phyloP scores from a whole-genome alignment of 1,139 yeast genomes.

The Hyphopichia khmerensis region DNA sequence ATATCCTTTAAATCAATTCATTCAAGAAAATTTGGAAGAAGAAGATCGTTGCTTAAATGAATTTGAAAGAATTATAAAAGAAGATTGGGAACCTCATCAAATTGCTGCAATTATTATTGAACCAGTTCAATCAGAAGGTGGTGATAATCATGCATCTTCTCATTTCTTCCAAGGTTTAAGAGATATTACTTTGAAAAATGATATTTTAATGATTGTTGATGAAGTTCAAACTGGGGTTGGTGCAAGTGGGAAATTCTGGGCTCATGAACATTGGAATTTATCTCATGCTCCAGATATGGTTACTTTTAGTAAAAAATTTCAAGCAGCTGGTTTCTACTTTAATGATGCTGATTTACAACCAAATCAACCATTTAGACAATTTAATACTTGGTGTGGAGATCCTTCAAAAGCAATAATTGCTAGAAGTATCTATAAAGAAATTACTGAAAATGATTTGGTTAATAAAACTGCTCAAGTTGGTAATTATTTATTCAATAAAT shows the following conservation, averaged over 20 bases:
- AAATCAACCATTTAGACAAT: constrained; percentile 66
- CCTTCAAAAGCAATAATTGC: constrained; percentile 68
- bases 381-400: constrained; percentile 86
- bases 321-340: constrained; percentile 77
- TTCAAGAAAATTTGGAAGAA: constrained; percentile 53
- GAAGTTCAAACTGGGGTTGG: constrained; percentile 80
- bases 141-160: constrained; percentile 66
- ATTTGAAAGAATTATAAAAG: constrained; percentile 52
- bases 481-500: constrained; percentile 51
- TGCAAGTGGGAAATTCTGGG: constrained; percentile 72
- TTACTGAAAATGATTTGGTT: constrained; percentile 51
- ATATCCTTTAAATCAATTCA: constrained; percentile 60
- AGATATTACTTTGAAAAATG: constrained; percentile 59
- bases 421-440: constrained; percentile 61
- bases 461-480: constrained; percentile 57
- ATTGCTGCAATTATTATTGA: constrained; percentile 72
- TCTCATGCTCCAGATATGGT: constrained; percentile 69
- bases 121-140: constrained; percentile 77
- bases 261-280: constrained; percentile 69
- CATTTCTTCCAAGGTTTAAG: constrained; percentile 65
- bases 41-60: constrained; percentile 59
- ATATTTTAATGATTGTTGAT: constrained; percentile 62
- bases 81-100: constrained; percentile 43
- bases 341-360: constrained; percentile 62
- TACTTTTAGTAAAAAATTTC: constrained; percentile 75